Base-by-base conservation (phyloP, 2,329 filamentous ascomycete species). In the Monosporascus sp. region DNA sequence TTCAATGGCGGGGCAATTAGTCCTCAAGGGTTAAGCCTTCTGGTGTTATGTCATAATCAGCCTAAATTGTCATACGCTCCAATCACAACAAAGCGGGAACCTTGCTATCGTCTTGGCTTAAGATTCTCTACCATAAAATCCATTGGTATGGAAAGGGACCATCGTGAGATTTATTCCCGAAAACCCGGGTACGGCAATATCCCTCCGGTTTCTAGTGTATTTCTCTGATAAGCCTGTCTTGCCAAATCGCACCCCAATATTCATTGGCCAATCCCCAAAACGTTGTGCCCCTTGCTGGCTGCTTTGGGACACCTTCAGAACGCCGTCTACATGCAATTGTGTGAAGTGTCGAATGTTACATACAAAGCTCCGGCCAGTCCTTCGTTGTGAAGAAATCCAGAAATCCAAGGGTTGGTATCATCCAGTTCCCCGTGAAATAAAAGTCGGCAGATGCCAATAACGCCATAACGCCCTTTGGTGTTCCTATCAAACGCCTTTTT, bases 401-500 rank as follows among this genome's bases (percentile, higher is more conserved):
- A 46, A 46, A 46, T 22, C 14, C 17, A 46, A 16, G 11, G n/a
- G 14, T 27, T 19, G 43, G 24, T 46, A 46, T 46, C 43, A 31
- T 35, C 40, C 19, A 43, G 40, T 20, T 43, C 11, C 19, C 40
- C 5, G 9, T 43, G 19, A 20, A 43, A 14, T 20, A 20, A 6
- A 20, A 24, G 19, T 19, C 22, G 9, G 19, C 40, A 43, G 40
- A 43, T 24, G n/a, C 22, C 38, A 41, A 16, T 19, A 53, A 50
- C 52, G 48, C 52, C 52, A 53, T 37, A 43, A 43, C 40, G 19
- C 40, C 40, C 22, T 60, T 62, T 24, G 40, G 47, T 58, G 52
- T 52, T 37, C 19, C 24, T 31, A 40, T 41, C 26, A 19, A 31
- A n/a, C 3, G 43, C 26, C 51, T 17, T 11, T 24, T n/a, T 14